Evolutionary conservation across 2,329 filamentous ascomycete genomes (phyloP), one percentile per base, ranked within the genome.

Genomic region (Colletotrichum orchidophilum): DNA sequence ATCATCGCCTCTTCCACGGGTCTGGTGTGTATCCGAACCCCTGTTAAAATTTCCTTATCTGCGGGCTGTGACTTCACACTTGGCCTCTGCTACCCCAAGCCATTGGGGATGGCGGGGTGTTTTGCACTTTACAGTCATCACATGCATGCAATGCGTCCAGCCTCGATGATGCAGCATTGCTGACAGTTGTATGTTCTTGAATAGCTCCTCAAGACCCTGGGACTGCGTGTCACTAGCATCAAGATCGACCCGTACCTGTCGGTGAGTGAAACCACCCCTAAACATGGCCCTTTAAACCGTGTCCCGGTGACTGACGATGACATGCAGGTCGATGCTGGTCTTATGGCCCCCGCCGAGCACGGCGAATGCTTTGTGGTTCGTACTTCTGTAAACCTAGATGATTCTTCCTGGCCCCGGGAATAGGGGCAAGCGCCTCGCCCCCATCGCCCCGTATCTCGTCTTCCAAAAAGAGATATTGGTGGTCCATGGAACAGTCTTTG

Each of bases 131-230:
- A 50, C 59, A 46, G 15, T 24, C 42, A 49, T 18, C 13, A 24
- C 27, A 35, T 52, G 42, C 42, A 46, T 46, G 11, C 50, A 52
- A 21, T 52, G 13, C 50, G 26, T 27, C 50, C 50, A 39, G 21
- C 24, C 31, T 52, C 33, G 21, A 31, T 18, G 24, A 63, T 21
- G 24, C 33, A 63, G 15, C 31, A 26, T 27, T 54, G 46, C 59
- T 71, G 33, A 71, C 58, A n/a, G 21, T 27, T 68, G 26, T 1
- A 8, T 26, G 21, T 53, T 12, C 3, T 42, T 24, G 11, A 92
- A 64, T 85, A 94, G 75, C 85, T 96, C 74, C 89, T 96, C 76
- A 96, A 96, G 87, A 94, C 93, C 12, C 85, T 91, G 74, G 94
- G 94, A 58, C 86, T 96, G 71, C 94, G 93, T 83, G 92, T 94